A percentile compares a stretch with the other conserved stretches of the same genome.
Conservation (phyloP, 495 filamentous ascomycete genomes). For the Trichodelitschia bisporula region DNA sequence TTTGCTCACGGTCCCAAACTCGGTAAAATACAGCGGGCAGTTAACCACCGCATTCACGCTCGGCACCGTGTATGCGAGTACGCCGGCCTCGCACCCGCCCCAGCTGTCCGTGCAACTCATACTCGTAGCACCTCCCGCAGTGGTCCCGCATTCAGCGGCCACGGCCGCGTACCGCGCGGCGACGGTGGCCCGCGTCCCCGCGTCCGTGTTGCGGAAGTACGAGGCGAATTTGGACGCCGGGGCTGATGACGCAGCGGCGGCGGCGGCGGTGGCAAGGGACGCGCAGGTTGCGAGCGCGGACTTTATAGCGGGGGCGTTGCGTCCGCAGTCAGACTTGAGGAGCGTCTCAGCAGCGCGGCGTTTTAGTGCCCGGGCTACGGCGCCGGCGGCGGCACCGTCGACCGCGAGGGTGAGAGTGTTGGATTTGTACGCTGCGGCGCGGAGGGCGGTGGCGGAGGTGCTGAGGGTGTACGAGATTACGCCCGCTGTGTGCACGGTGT, state of each 20-base stretch:
- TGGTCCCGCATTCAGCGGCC: constrained; percentile 24
- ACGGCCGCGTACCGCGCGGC: constrained; percentile 25
- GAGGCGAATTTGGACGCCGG: constrained; percentile 20
- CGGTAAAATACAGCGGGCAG: constrained; percentile 29
- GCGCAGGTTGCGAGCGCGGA: constrained; percentile 26
- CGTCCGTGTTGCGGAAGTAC: constrained; percentile 35
- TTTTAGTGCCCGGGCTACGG: constrained; percentile 20
- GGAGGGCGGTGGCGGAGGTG: constrained; percentile 20
- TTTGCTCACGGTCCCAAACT: constrained; percentile 19
- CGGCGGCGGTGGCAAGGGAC: constrained; percentile 25
- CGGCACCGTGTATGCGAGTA: constrained; percentile 32
- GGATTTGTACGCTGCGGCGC: constrained; percentile 19
- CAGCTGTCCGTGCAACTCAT: constrained; percentile 29
- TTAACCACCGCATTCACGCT: constrained; percentile 26
- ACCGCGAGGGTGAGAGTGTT: constrained; percentile 24
- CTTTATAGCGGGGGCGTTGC: constrained; percentile 16
- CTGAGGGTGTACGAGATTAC: constrained; percentile 26
- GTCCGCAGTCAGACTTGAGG: constrained; percentile 23
- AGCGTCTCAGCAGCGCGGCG: constrained; percentile 22
- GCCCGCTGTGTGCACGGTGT: constrained; percentile 21
- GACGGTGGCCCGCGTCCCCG: constrained; percentile 21
- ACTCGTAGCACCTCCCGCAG: constrained; percentile 18
- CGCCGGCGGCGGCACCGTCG: constrained; percentile 24
- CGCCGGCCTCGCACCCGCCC: constrained; percentile 22
- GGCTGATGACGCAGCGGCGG: constrained; percentile 25